Percentiles rank a stretch among this genome's conserved stretches.
Conservation (phyloP, 805 yeast species). For the Diddensiella santjacobensis region DNA sequence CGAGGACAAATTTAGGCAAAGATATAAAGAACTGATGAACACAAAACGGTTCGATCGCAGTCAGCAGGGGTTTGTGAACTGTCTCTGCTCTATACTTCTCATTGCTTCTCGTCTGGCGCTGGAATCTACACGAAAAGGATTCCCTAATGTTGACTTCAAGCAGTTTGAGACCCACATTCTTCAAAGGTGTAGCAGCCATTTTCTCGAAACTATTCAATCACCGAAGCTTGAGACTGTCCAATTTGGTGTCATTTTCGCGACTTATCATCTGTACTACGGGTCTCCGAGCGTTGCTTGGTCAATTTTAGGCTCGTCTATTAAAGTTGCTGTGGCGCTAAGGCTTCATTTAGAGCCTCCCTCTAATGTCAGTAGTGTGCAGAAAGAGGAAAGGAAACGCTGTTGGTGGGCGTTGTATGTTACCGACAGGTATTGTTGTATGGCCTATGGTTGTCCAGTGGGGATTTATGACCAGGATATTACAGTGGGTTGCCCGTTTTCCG, state of each 20-base stretch:
- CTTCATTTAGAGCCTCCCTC: conserved; percentile 12
- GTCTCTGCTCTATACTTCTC: conserved; percentile 6
- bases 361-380: background rate
- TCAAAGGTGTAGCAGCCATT: conserved; percentile 3
- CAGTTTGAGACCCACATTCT: conserved; percentile 3
- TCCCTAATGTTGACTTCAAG: conserved; percentile 4
- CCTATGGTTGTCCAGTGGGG: conserved; percentile 17
- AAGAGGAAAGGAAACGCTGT: conserved; percentile 13
- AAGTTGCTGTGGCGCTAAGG: conserved; percentile 11
- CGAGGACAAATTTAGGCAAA: conserved; percentile 10
- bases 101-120: conserved; percentile 7
- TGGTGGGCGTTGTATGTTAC: conserved; percentile 16
- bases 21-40: conserved; percentile 9
- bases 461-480: conserved; percentile 14
- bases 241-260: conserved; percentile 11
- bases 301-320: conserved; percentile 8
- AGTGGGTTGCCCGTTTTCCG: conserved; percentile 10
- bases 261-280: conserved; percentile 13
- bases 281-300: conserved; percentile 15
- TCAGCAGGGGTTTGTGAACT: conserved; percentile 9
- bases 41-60: conserved; percentile 1
- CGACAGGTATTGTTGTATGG: conserved; percentile 15
- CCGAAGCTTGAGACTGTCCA: conserved; percentile 13
- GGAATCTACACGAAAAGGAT: background rate
- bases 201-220: conserved; percentile 5